phyloP scores from a whole-genome alignment of 2,329 filamentous ascomycete genomes.

The Xylogone sp. region DNA sequence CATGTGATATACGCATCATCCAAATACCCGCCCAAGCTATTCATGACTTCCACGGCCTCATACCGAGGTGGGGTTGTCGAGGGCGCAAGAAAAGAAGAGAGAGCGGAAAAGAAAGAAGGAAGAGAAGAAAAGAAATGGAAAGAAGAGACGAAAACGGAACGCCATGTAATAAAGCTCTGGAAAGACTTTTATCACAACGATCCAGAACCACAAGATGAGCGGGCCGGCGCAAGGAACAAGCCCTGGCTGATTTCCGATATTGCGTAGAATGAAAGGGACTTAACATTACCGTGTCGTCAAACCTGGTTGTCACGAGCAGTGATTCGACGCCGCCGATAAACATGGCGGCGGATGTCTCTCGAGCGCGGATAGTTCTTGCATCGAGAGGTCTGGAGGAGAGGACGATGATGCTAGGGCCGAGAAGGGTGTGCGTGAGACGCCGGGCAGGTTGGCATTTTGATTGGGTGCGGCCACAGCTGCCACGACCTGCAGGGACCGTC shows the following conservation, averaged over 20 bases:
- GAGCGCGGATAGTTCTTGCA: conserved; percentile 15
- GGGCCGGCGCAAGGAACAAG: conserved; percentile 5
- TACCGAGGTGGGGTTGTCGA: conserved; percentile 3
- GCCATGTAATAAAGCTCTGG: background rate
- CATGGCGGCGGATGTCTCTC: conserved; percentile 6
- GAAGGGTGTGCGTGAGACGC: background rate
- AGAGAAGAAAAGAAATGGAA: conserved; percentile 3
- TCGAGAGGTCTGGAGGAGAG: conserved; percentile 8
- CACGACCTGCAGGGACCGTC: background rate
- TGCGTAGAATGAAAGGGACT: conserved; percentile 9
- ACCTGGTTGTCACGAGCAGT: background rate
- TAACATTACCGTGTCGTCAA: conserved; percentile 11
- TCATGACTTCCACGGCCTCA: conserved; percentile 26
- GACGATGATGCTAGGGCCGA: background rate
- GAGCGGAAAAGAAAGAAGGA: too few species aligned
- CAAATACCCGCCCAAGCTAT: conserved; percentile 26
- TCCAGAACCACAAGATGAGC: conserved; percentile 3
- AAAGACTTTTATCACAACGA: conserved; percentile 1
- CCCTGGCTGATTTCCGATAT: conserved; percentile 11
- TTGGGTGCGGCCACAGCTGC: background rate
- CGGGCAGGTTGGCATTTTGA: background rate
- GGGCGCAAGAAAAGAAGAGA: conserved; percentile 5
- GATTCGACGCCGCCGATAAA: conserved; percentile 1
- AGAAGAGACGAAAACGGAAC: conserved; percentile 2
- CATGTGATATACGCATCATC: conserved; percentile 26